Percentiles rank a stretch among this genome's conserved stretches.
Conservation (phyloP, 2,329 filamentous ascomycete genomes). For the Rosellinia necatrix region DNA sequence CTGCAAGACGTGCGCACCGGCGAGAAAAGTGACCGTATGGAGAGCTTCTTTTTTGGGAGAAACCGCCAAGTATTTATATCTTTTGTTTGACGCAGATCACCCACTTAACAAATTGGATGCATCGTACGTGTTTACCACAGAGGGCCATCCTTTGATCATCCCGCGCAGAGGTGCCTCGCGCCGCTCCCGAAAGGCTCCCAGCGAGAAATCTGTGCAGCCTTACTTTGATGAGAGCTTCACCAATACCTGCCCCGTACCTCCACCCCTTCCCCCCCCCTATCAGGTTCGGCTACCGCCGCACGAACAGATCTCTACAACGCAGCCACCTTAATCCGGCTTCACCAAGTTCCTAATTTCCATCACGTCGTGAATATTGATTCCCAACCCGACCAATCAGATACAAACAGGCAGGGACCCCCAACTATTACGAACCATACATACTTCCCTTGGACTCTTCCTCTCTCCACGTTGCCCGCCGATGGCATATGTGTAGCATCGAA, state of each 20-base stretch:
- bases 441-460: slow-evolving; percentile 92
- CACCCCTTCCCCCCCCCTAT: slow-evolving; percentile 65
- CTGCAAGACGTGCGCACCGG: slow-evolving; percentile 81
- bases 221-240: slow-evolving; percentile 54
- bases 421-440: slow-evolving; percentile 79
- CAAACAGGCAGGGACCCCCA: slow-evolving; percentile 22
- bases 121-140: slow-evolving; percentile 91
- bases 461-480: slow-evolving; percentile 72
- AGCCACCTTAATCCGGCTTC: slow-evolving; percentile 79
- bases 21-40: slow-evolving; percentile 92
- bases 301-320: slow-evolving; percentile 86
- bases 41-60: slow-evolving; percentile 98
- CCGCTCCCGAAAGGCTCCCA: slow-evolving; percentile 34
- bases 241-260: slow-evolving; percentile 69
- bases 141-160: slow-evolving; percentile 90
- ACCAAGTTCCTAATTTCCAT: slow-evolving; percentile 73
- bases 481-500: slow-evolving; percentile 77
- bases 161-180: slow-evolving; percentile 53
- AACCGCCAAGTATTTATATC: slow-evolving; percentile 92
- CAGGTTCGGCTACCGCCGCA: slow-evolving; percentile 78
- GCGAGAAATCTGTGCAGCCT: slow-evolving; percentile 38
- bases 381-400: slow-evolving; percentile 18
- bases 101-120: slow-evolving; percentile 86
- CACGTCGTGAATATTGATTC: slow-evolving; percentile 38
- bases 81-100: slow-evolving; percentile 85